Percentiles rank a stretch among this genome's conserved stretches.
Conservation (phyloP, 306 rosid species). For the Cucurbita maxima region DNA sequence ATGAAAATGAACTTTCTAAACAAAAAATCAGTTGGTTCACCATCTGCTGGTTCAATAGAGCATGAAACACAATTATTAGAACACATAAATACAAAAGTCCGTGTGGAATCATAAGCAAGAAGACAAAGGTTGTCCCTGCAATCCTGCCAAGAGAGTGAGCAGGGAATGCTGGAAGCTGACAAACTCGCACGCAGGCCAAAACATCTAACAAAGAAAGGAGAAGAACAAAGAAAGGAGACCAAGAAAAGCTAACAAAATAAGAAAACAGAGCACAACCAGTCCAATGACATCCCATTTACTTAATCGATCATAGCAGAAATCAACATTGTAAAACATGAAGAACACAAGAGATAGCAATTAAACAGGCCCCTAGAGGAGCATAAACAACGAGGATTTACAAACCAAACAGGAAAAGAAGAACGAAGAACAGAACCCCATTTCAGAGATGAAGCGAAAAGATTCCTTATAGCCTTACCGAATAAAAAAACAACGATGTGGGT, state of each 20-base stretch:
- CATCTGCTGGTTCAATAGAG: too few species aligned
- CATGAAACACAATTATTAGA: not conserved
- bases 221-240: not conserved
- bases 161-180: not conserved
- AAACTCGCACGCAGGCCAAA: not conserved
- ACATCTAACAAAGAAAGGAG: not conserved
- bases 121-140: not conserved
- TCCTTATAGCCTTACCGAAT: not conserved
- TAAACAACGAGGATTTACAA: constrained; percentile 23
- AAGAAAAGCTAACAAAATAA: not conserved
- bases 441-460: not conserved
- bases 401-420: constrained; percentile 17
- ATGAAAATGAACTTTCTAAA: not conserved
- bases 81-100: not conserved
- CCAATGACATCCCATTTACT: too few species aligned
- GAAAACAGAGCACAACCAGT: constrained; percentile 7
- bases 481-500: constrained; percentile 5
- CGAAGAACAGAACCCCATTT: constrained; percentile 22
- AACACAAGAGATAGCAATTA: not conserved
- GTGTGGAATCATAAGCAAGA: not conserved
- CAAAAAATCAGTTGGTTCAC: not conserved
- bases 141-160: not conserved
- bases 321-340: not conserved
- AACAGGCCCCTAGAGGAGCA: not conserved
- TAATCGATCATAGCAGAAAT: not conserved